Percentiles rank a stretch among this genome's conserved stretches.
phyloP scores from a whole-genome alignment of 306 rosid genomes.

The Rubus idaeus region DNA sequence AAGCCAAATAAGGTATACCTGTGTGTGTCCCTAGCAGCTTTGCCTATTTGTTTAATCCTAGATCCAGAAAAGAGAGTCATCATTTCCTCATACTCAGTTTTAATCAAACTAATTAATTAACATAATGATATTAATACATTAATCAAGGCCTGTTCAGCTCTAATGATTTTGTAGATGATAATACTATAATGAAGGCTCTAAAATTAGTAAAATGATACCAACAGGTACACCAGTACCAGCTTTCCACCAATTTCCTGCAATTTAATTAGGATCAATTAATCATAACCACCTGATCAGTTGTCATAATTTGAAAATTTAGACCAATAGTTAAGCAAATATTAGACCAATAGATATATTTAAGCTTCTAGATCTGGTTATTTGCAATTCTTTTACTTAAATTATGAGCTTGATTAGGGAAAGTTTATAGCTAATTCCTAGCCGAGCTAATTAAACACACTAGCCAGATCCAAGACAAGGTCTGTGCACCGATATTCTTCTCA shows the following conservation, averaged over 20 bases:
- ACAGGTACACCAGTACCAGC: constrained; percentile 26
- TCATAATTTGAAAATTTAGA: neutral
- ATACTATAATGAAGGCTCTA: constrained; percentile 37
- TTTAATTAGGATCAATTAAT: neutral
- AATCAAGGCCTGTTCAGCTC: constrained; percentile 30
- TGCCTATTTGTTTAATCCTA: constrained; percentile 43
- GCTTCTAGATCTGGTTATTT: neutral
- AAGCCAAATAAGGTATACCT: constrained; percentile 43
- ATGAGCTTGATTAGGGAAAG: too few relatives aligned
- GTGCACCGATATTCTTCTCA: too few relatives aligned
- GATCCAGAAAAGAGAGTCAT: constrained; percentile 45
- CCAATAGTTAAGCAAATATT: neutral
- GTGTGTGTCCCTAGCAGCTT: constrained; percentile 26
- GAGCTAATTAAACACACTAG: too few relatives aligned
- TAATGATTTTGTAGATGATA: constrained; percentile 39
- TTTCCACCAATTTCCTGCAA: constrained; percentile 23
- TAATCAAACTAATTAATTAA: constrained; percentile 1
- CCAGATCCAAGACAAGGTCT: too few relatives aligned
- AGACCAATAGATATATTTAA: neutral
- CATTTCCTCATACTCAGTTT: constrained; percentile 43
- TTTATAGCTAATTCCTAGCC: too few relatives aligned
- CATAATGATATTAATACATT: neutral
- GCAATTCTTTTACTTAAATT: neutral
- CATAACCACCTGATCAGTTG: constrained; percentile 7
- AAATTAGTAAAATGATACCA: neutral